Evolutionary conservation across 2,329 filamentous ascomycete genomes (phyloP).

Genomic region (Colletotrichum melonis): DNA sequence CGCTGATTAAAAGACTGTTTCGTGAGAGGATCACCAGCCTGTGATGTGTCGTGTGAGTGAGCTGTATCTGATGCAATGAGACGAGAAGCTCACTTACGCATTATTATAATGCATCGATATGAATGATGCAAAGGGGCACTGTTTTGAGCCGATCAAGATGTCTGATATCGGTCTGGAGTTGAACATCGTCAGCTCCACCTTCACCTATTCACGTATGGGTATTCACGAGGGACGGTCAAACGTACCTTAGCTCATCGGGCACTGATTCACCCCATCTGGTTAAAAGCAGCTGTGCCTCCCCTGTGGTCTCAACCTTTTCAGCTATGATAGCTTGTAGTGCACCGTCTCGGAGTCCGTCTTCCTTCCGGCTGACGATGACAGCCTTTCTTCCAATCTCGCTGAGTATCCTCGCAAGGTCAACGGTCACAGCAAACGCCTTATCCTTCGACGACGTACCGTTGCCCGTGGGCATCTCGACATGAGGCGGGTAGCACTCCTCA

Average conservation of each 20-base stretch:
- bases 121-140: slow-evolving; percentile 23
- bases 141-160: slow-evolving; percentile 21
- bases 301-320: slow-evolving; percentile 27
- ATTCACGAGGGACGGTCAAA: neutral
- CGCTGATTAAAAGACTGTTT: slow-evolving; percentile 30
- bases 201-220: no score
- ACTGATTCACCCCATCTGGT: slow-evolving; percentile 31
- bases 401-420: slow-evolving; percentile 19
- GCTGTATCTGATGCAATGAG: neutral
- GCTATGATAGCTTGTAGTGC: slow-evolving; percentile 13
- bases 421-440: slow-evolving; percentile 2
- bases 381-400: slow-evolving; percentile 29
- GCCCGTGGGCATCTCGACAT: neutral
- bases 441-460: neutral
- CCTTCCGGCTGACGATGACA: slow-evolving; percentile 14
- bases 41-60: no score
- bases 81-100: neutral
- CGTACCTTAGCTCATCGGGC: slow-evolving; percentile 26
- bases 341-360: slow-evolving; percentile 7
- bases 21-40: slow-evolving; percentile 19
- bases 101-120: slow-evolving; percentile 29
- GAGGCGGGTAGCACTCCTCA: slow-evolving; percentile 16
- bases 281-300: slow-evolving; percentile 23
- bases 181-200: neutral
- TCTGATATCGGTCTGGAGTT: slow-evolving; percentile 14